Base-by-base conservation (phyloP, 257 asterid species). In the Oldenlandia corymbosa region DNA sequence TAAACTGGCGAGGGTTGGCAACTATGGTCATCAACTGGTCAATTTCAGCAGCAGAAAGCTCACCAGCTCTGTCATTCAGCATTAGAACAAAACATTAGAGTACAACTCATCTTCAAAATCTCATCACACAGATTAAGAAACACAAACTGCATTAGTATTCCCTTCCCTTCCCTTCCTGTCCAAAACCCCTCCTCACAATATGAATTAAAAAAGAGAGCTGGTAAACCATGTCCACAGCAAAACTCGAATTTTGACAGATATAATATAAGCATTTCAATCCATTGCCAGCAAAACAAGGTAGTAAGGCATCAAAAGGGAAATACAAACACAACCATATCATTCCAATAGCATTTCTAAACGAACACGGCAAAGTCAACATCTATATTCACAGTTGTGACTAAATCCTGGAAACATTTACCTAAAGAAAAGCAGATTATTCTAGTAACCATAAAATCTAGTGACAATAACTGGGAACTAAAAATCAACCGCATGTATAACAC, bases 1-100 rank as follows among this genome's bases (percentile, higher is more conserved):
- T 80, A 65, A 77, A 80, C 54, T 80, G 85, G 4, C 80, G 78
- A 31, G 85, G 85, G 55, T 80, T 76, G 6, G 70, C 85, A 27
- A 77, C 80, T 48, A 80, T 73, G 11, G 69, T 70, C 85, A 80
- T 80, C 68, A 77, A 60, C 51, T 64, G 71, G 34, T 77, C 83
- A 5, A 77, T 63, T 73, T 80, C 85, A 11, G 79, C 80, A 58
- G 78, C 72, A 27, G 79, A 61, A 34, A 80, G 80, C 58, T 80
- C 83, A 34, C 85, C 78, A 62, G 78, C 81, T 61, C 81, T 77
- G 66, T 0, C 37, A 74, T 34, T 28, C n/a, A 52, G 16, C 13
- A 41, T 21, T 23, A 28, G 28, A 32, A 31, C 41, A 11, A 37
- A 5, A 14, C 7, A 4, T 39, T 61, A 2, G 53, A 11, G 14